Evolutionary conservation across 371 early-diverging fungal species (phyloP).

Genomic region (Basidiobolus meristosporus): DNA sequence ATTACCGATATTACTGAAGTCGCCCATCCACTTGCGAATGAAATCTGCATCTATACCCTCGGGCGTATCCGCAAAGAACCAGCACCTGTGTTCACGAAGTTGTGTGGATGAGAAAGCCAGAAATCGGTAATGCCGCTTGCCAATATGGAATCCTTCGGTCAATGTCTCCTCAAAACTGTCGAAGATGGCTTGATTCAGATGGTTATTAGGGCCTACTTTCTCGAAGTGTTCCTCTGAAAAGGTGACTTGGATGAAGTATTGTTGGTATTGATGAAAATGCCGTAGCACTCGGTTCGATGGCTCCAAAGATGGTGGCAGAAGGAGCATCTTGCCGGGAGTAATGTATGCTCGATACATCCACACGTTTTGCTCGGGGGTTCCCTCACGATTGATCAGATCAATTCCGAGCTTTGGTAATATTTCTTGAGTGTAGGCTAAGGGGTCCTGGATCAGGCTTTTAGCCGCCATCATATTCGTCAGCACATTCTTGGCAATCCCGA

Average conservation of each 20-base stretch:
- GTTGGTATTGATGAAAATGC: conserved; percentile 14
- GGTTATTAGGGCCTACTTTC: conserved; percentile 11
- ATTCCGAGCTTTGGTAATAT: too few species aligned
- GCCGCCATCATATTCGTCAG: too few species aligned
- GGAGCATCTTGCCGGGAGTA: conserved; percentile 28
- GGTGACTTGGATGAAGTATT: conserved; percentile 42
- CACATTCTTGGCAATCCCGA: too few species aligned
- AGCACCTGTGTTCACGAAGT: conserved; percentile 44
- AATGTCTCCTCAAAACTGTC: conserved; percentile 22
- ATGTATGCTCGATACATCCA: conserved; percentile 27
- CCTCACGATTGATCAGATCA: too few species aligned
- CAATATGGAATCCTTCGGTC: conserved; percentile 27
- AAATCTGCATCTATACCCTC: conserved; percentile 8
- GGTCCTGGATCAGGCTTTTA: too few species aligned
- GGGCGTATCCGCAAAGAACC: conserved; percentile 32
- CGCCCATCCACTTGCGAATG: conserved; percentile 58
- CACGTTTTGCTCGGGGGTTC: conserved; percentile 12
- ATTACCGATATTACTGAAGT: conserved; percentile 38
- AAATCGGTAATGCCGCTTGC: conserved; percentile 35
- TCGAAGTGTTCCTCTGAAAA: conserved; percentile 36
- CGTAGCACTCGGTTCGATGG: conserved; percentile 44
- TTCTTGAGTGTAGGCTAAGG: too few species aligned
- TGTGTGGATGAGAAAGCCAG: conserved; percentile 52
- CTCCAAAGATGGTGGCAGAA: conserved; percentile 27
- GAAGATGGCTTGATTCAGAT: conserved; percentile 6